These are phyloP conservation scores for Ormosia semicastrata DNA, from an alignment of 306 rosid species.

Conservation along the genomic window DNA sequence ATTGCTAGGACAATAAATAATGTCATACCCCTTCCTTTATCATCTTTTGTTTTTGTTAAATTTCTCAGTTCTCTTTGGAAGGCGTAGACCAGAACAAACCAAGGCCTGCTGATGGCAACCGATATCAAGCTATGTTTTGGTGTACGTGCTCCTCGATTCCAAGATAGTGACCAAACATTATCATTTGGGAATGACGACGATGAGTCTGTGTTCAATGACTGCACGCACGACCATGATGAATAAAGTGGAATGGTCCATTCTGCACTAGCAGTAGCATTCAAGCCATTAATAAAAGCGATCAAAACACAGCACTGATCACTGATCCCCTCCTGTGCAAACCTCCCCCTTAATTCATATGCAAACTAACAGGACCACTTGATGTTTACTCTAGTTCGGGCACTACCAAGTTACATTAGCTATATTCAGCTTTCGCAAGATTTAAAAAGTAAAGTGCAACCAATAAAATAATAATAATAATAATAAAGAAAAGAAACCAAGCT, in stretches of 20 bases:
- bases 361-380: not conserved
- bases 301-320: not conserved
- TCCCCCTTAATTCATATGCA: conserved; percentile 19
- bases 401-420: not conserved
- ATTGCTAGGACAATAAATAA: not conserved
- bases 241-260: not conserved
- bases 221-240: conserved; percentile 17
- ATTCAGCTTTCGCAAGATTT: not conserved
- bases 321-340: not conserved
- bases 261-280: not conserved
- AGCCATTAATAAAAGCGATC: conserved; percentile 6
- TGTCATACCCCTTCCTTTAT: no score
- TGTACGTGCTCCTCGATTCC: not conserved
- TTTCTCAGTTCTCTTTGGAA: not conserved
- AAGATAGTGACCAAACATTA: conserved; percentile 20
- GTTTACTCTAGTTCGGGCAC: not conserved
- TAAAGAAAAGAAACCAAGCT: no score
- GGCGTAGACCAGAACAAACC: not conserved
- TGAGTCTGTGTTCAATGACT: not conserved
- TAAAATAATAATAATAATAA: no score
- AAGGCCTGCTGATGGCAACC: not conserved
- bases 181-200: not conserved
- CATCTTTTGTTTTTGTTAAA: not conserved
- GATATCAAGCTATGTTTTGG: not conserved
- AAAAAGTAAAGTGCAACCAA: no score